A percentile compares a stretch with the other conserved stretches of the same genome.
phyloP scores from a whole-genome alignment of 305 asterid species.

The Ruellia speciosa region DNA sequence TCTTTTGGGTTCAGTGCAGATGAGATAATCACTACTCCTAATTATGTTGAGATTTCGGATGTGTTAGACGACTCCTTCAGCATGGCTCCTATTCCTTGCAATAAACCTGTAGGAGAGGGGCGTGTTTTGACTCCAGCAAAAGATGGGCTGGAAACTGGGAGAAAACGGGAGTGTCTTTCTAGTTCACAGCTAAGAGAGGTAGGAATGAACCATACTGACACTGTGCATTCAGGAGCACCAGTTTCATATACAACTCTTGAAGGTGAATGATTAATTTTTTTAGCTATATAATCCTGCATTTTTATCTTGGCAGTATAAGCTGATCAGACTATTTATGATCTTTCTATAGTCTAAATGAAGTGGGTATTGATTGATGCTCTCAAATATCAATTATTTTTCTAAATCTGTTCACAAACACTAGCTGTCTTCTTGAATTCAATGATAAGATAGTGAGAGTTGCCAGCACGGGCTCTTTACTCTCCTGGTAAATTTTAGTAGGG shows the following conservation, averaged over 20 bases:
- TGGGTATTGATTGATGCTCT: too few relatives aligned
- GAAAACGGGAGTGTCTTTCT: conserved; percentile 25
- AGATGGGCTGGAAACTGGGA: conserved; percentile 30
- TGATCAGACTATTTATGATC: too few relatives aligned
- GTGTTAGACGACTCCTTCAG: conserved; percentile 66
- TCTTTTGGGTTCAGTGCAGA: conserved; percentile 99
- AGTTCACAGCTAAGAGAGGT: conserved; percentile 22
- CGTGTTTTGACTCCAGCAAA: conserved; percentile 27
- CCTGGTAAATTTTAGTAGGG: neutral
- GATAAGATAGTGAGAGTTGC: too few relatives aligned
- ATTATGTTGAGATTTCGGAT: conserved; percentile 87
- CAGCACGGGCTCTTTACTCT: too few relatives aligned
- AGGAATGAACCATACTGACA: conserved; percentile 29
- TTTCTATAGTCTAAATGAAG: too few relatives aligned
- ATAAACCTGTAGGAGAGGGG: conserved; percentile 33
- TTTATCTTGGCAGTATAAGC: neutral
- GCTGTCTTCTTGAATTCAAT: too few relatives aligned
- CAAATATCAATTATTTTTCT: too few relatives aligned
- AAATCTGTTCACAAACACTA: too few relatives aligned
- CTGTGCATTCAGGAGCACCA: conserved; percentile 28
- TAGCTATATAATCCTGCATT: neutral
- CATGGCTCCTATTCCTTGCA: conserved; percentile 45
- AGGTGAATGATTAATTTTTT: conserved; percentile 37
- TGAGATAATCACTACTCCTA: conserved; percentile 74
- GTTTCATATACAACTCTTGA: conserved; percentile 26